Percentiles rank a stretch among this genome's conserved stretches.
Evolutionary conservation across 2,329 filamentous ascomycete genomes (phyloP).

Genomic region (Endothia cerciana): DNA sequence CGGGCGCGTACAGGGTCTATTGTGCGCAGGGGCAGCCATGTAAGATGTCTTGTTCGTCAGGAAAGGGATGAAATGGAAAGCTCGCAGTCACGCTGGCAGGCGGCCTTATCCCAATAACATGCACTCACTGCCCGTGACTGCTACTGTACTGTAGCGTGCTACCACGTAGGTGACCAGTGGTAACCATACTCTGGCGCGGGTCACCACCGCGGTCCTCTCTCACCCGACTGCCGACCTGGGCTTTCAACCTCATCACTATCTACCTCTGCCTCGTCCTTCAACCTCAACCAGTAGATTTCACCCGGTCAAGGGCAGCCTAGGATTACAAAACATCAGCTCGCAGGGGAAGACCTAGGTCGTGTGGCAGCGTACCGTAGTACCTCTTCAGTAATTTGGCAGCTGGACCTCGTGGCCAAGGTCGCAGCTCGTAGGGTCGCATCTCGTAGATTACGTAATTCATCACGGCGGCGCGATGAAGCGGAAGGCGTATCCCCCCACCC

Average conservation of each 20-base stretch:
- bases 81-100: not conserved
- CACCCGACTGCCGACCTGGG: not conserved
- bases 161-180: too few species aligned
- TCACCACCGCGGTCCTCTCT: too few species aligned
- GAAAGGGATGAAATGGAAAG: not conserved
- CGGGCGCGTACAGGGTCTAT: not conserved
- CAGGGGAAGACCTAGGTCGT: not conserved
- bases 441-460: not conserved
- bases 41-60: not conserved
- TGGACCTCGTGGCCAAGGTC: too few species aligned
- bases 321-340: not conserved
- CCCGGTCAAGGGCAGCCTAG: not conserved
- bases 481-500: not conserved
- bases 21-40: not conserved
- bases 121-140: too few species aligned
- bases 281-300: not conserved
- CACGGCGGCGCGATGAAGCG: not conserved
- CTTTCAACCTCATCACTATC: not conserved
- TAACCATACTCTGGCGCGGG: too few species aligned
- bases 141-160: too few species aligned
- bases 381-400: not conserved
- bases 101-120: too few species aligned
- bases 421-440: too few species aligned
- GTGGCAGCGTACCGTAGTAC: not conserved
- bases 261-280: too few species aligned